A percentile compares a stretch with the other conserved stretches of the same genome.
These are phyloP conservation scores for Capsicum rhomboideum DNA, from an alignment of 257 asterid genomes.

Conservation along the genomic window DNA sequence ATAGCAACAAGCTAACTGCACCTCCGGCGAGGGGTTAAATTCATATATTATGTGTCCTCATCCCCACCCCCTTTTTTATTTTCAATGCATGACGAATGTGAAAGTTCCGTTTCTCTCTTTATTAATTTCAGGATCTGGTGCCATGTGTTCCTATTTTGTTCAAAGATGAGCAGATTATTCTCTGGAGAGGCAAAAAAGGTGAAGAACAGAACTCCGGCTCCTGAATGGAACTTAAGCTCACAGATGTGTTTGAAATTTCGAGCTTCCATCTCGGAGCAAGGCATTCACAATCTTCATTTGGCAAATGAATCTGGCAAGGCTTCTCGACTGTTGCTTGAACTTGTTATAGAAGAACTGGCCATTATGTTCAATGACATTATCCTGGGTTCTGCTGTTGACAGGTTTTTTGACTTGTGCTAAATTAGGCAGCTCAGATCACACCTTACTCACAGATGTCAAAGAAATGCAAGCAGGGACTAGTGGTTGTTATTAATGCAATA, in stretches of 20 bases:
- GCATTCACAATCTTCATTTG: not conserved
- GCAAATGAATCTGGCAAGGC: not conserved
- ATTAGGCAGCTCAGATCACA: not conserved
- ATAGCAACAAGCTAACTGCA: not conserved
- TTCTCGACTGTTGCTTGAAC: not conserved
- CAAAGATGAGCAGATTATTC: slow-evolving; percentile 76
- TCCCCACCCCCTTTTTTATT: not conserved
- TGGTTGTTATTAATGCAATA: not conserved
- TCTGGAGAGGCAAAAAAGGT: slow-evolving; percentile 57
- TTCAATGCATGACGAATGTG: not conserved
- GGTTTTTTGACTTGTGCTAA: not conserved
- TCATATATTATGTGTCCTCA: not conserved
- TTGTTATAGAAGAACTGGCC: not conserved
- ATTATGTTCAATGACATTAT: not conserved
- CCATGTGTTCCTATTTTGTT: slow-evolving; percentile 80
- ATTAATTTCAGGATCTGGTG: slow-evolving; percentile 61
- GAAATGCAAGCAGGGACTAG: not conserved
- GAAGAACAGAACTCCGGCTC: slow-evolving; percentile 11
- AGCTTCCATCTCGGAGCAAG: not conserved
- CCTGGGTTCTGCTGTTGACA: not conserved
- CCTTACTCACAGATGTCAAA: not conserved
- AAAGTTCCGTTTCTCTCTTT: not conserved
- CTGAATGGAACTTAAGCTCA: not conserved
- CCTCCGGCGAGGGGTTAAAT: not conserved
- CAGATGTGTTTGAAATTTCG: not conserved